Percentiles rank a stretch among this genome's conserved stretches.
Conservation (phyloP, 2,329 filamentous ascomycete genomes). For the Colletotrichum magnum region DNA sequence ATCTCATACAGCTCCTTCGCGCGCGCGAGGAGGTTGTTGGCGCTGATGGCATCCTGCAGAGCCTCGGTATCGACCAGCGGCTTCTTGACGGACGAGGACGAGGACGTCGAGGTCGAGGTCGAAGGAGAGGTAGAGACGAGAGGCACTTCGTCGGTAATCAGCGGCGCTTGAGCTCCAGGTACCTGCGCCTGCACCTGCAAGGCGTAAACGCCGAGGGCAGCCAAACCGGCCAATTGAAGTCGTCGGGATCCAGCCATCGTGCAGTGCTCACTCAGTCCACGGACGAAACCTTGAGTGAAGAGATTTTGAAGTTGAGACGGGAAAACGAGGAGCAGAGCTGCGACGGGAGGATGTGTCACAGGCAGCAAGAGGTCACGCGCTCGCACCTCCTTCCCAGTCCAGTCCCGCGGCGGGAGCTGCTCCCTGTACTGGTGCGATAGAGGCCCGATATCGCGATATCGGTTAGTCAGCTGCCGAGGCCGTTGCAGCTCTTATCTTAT, state of each 20-base stretch:
- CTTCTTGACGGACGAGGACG: constrained; percentile 43
- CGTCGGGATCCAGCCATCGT: constrained; percentile 32
- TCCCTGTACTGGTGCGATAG: constrained; percentile 25
- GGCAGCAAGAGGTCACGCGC: too few species aligned
- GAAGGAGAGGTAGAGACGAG: constrained; percentile 14
- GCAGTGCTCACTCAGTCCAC: not conserved
- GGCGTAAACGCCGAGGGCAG: constrained; percentile 32
- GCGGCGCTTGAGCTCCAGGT: constrained; percentile 30
- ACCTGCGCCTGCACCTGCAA: constrained; percentile 34
- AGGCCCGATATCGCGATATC: constrained; percentile 38
- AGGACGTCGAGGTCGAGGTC: constrained; percentile 5
- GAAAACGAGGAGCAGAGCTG: constrained; percentile 3
- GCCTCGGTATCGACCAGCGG: constrained; percentile 66
- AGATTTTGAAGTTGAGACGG: constrained; percentile 34
- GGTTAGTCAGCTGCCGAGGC: constrained; percentile 37
- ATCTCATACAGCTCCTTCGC: constrained; percentile 74
- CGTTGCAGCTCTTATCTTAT: constrained; percentile 35
- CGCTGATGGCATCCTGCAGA: constrained; percentile 70
- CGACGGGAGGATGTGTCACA: constrained; percentile 29
- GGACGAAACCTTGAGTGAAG: constrained; percentile 20
- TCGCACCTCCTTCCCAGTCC: not conserved
- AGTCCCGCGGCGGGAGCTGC: constrained; percentile 7
- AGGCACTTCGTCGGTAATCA: constrained; percentile 34
- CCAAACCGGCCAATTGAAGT: constrained; percentile 31
- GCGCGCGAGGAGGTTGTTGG: constrained; percentile 69